A percentile compares a stretch with the other conserved stretches of the same genome.
These are phyloP conservation scores for Coemansia guatemalensis DNA, from an alignment of 192 early-diverging fungal genomes.

Conservation along the genomic window DNA sequence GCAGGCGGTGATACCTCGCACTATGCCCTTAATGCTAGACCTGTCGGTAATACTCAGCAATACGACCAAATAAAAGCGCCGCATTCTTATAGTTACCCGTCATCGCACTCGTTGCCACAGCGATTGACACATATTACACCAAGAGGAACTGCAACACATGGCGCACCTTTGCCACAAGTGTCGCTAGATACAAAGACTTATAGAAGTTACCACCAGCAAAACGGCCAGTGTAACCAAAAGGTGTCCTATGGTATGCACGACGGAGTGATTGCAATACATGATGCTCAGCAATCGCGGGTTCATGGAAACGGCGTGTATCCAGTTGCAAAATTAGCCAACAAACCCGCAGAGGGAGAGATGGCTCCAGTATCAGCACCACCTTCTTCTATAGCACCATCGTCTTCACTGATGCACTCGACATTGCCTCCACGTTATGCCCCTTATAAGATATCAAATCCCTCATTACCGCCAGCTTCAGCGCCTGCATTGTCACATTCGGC, in stretches of 20 bases:
- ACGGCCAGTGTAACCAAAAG: not conserved
- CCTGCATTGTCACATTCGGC: not conserved
- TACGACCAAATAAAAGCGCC: constrained; percentile 11
- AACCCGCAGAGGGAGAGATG: constrained; percentile 18
- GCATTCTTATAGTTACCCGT: constrained; percentile 16
- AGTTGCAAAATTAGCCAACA: constrained; percentile 30
- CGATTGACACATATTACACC: not conserved
- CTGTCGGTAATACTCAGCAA: constrained; percentile 15
- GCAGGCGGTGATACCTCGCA: constrained; percentile 4
- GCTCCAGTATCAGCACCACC: constrained; percentile 2
- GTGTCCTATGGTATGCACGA: constrained; percentile 12
- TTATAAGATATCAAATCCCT: constrained; percentile 41
- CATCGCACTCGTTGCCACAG: constrained; percentile 16
- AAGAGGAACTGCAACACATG: not conserved
- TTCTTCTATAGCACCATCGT: constrained; percentile 26
- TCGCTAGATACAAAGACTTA: not conserved
- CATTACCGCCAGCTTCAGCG: constrained; percentile 14
- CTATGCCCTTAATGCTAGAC: constrained; percentile 15
- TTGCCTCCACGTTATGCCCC: constrained; percentile 44
- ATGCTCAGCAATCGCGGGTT: constrained; percentile 15
- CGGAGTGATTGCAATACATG: constrained; percentile 15
- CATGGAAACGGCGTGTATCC: constrained; percentile 34
- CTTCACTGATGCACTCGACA: constrained; percentile 50
- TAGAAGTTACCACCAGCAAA: constrained; percentile 2
- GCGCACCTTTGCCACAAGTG: not conserved